Evolutionary conservation across 1,284 basidiomycete species (phyloP).

Genomic region (Cryptococcus jaspeensis): DNA sequence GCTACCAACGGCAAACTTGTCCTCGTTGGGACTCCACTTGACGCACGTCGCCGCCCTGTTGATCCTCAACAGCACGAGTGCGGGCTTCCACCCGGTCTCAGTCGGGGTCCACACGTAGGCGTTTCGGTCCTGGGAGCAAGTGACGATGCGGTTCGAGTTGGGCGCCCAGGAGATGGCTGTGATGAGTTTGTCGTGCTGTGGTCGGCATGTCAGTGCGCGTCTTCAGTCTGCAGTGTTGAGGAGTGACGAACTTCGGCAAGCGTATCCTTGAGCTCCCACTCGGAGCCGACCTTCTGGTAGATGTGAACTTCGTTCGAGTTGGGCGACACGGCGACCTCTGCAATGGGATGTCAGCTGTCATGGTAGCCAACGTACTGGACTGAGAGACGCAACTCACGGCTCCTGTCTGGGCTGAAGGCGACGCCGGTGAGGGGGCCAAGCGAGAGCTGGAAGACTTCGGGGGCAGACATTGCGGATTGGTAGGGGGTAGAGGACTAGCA

Average conservation of each 20-base stretch:
- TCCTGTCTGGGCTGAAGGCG: slow-evolving; percentile 86
- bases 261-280: slow-evolving; percentile 74
- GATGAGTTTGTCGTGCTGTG: slow-evolving; percentile 94
- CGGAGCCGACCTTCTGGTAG: slow-evolving; percentile 63
- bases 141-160: slow-evolving; percentile 93
- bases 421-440: slow-evolving; percentile 85
- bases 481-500: slow-evolving; percentile 27
- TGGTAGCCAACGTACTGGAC: not conserved
- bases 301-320: slow-evolving; percentile 89
- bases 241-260: slow-evolving; percentile 71
- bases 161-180: slow-evolving; percentile 99
- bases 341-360: not conserved
- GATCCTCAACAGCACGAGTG: slow-evolving; percentile 90
- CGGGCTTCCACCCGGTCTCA: slow-evolving; percentile 89
- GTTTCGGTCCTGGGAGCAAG: slow-evolving; percentile 96
- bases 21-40: slow-evolving; percentile 94
- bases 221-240: not conserved
- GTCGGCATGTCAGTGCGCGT: not conserved
- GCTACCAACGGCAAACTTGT: slow-evolving; percentile 98
- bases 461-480: slow-evolving; percentile 62
- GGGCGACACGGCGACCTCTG: slow-evolving; percentile 87
- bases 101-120: slow-evolving; percentile 96
- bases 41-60: slow-evolving; percentile 95
- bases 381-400: slow-evolving; percentile 60
- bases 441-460: slow-evolving; percentile 74